A percentile compares a stretch with the other conserved stretches of the same genome.
Evolutionary conservation across 371 early-diverging fungal species (phyloP).

Genomic region (Mucor velutinosus): DNA sequence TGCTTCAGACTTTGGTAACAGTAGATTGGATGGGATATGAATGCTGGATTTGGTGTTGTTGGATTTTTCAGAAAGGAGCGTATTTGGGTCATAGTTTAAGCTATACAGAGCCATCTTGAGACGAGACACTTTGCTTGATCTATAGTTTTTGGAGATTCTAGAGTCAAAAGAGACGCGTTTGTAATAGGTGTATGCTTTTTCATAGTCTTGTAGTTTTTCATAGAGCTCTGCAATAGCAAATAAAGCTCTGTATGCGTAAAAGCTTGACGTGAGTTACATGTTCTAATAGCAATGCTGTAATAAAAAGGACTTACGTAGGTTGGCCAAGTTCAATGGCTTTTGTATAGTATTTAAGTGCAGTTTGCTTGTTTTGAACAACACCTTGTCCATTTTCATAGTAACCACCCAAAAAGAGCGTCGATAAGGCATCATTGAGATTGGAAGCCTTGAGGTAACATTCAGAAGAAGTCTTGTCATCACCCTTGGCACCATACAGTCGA

Average conservation of each 20-base stretch:
- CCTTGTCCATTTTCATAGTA: constrained; percentile 58
- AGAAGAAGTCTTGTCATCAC: constrained; percentile 72
- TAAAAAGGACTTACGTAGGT: constrained; percentile 30
- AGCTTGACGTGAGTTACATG: too few relatives aligned
- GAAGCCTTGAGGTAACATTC: constrained; percentile 73
- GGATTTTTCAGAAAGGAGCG: constrained; percentile 9
- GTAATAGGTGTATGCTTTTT: constrained; percentile 42
- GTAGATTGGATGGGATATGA: background rate
- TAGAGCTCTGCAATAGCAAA: constrained; percentile 49
- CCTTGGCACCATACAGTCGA: constrained; percentile 78
- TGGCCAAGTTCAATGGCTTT: constrained; percentile 42
- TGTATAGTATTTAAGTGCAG: constrained; percentile 52
- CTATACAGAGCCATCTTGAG: constrained; percentile 48
- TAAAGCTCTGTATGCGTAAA: constrained; percentile 28
- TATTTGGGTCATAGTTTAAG: constrained; percentile 37
- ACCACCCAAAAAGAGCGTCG: constrained; percentile 70
- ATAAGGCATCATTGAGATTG: constrained; percentile 74
- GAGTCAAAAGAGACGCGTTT: constrained; percentile 33
- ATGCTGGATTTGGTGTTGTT: background rate
- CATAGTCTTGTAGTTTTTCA: constrained; percentile 35
- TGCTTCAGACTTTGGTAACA: constrained; percentile 22
- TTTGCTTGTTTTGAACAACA: constrained; percentile 54
- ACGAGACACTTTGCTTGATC: constrained; percentile 31
- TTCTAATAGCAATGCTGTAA: background rate
- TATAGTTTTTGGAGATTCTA: constrained; percentile 25